Conservation (phyloP, 2,329 filamentous ascomycete species). For the Penicillium sp. region DNA sequence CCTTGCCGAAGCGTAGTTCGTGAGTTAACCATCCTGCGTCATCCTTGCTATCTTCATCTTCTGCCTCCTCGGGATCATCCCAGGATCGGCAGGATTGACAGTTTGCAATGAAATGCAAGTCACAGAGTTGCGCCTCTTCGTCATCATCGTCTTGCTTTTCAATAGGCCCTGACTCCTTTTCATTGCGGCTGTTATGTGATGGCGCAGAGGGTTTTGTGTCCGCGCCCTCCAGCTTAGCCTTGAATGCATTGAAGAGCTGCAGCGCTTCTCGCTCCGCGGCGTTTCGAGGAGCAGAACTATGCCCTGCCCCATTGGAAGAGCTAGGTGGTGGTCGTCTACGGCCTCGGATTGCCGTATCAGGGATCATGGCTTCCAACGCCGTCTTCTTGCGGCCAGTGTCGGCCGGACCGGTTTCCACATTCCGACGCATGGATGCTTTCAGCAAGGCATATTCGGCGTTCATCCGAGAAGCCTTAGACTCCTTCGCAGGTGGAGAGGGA, state of each 20-base stretch:
- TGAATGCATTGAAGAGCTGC: slow-evolving; percentile 77
- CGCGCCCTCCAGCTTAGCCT: slow-evolving; percentile 68
- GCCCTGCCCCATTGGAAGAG: slow-evolving; percentile 51
- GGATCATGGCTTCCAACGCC: slow-evolving; percentile 54
- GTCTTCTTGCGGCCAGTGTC: slow-evolving; percentile 48
- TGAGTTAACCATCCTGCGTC: slow-evolving; percentile 83
- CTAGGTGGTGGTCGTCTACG: slow-evolving; percentile 49
- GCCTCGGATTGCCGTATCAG: slow-evolving; percentile 51
- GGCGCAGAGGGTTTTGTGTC: slow-evolving; percentile 37
- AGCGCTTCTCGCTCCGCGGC: slow-evolving; percentile 67
- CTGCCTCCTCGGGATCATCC: slow-evolving; percentile 59
- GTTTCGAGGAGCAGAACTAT: slow-evolving; percentile 56
- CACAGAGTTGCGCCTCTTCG: slow-evolving; percentile 78
- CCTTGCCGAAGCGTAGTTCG: slow-evolving; percentile 81
- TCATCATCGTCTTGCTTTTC: slow-evolving; percentile 39
- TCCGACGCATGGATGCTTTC: slow-evolving; percentile 54
- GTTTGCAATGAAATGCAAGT: slow-evolving; percentile 93
- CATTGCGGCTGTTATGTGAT: slow-evolving; percentile 15
- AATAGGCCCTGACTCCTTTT: slow-evolving; percentile 14
- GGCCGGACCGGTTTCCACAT: slow-evolving; percentile 34
- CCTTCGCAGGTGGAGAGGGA: slow-evolving; percentile 35
- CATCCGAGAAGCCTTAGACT: slow-evolving; percentile 44
- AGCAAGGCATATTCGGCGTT: slow-evolving; percentile 52
- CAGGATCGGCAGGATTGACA: slow-evolving; percentile 90
- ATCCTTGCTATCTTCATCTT: slow-evolving; percentile 58